Base-by-base conservation (phyloP, 2,329 filamentous ascomycete species). In the Colletotrichum navitas region DNA sequence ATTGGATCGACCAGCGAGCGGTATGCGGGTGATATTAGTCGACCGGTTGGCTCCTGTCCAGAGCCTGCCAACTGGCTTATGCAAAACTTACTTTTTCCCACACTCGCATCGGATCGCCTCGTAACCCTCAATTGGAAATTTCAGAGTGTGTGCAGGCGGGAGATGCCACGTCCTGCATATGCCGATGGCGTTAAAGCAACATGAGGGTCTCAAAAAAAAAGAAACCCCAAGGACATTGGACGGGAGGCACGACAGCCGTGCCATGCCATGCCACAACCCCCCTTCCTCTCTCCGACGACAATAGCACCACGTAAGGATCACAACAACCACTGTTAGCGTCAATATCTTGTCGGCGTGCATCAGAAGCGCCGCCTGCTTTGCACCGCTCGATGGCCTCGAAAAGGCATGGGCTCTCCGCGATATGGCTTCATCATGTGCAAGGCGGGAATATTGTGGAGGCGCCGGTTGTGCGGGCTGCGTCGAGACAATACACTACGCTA, bases 211-310 rank as follows among this genome's bases (percentile, higher is more conserved):
- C 34, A 45, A 39, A 59, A 68, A 59, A 68, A 69, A 65, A 54
- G 29, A 8, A 69, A 66, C 14, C 5, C 34, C 26, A 36, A 29
- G 14, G 45, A 59, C 24, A 43, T 34, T 54, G 52, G 61, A 32
- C 66, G 29, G 58, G 61, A 65, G 45, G 66, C 60, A 65, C 32
- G 55, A 26, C 39, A 62, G 39, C 56, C 68, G 67, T 49, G 66
- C 39, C 39, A 12, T 18, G 49, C 56, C 63, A 29, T 29, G 29
- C 29, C 29, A 29, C 29, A 29, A 29, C 49, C 55, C 45, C 18
- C 18, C 41, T 18, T 10, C 16, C 16, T 49, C 34, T 41, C 16
- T 41, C 66, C 41, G 26, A 66, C 51, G 47, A 62, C 32, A 49
- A 55, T 56, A 11, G 49, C 32, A 56, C 63, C 63, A 47, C 12